phyloP scores from a whole-genome alignment of 2,329 filamentous ascomycete genomes.

The Tolypocladium sp. region DNA sequence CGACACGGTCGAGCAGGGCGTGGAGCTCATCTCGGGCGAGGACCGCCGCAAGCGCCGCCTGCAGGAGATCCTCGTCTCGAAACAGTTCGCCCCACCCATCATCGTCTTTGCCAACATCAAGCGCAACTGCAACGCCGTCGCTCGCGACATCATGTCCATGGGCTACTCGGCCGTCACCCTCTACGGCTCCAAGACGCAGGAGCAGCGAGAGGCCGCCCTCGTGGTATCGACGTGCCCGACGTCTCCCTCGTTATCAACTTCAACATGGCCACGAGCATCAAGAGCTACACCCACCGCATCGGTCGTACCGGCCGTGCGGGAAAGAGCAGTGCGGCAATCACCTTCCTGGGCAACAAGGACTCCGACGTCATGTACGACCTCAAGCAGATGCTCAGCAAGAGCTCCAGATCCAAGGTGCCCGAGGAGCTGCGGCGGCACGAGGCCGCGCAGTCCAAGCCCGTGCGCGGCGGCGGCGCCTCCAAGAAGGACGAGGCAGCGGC shows the following conservation, averaged over 20 bases:
- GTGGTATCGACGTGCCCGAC: constrained; percentile 96
- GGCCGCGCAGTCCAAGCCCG: constrained; percentile 76
- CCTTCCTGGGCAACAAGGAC: constrained; percentile 89
- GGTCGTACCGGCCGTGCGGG: constrained; percentile 95
- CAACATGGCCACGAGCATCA: constrained; percentile 92
- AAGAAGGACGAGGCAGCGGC: constrained; percentile 17
- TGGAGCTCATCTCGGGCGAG: constrained; percentile 82
- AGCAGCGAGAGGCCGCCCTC: constrained; percentile 93
- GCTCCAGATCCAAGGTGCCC: constrained; percentile 75
- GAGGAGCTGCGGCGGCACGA: constrained; percentile 87
- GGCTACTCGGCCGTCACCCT: constrained; percentile 84
- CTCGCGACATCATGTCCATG: constrained; percentile 87
- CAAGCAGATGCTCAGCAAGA: constrained; percentile 92
- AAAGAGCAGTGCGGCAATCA: constrained; percentile 92
- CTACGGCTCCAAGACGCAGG: constrained; percentile 94
- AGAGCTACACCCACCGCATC: constrained; percentile 93
- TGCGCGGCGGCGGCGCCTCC: constrained; percentile 20
- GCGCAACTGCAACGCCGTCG: constrained; percentile 92
- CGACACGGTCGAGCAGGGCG: constrained; percentile 95
- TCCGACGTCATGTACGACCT: constrained; percentile 85
- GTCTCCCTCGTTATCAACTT: constrained; percentile 95
- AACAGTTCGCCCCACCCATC: constrained; percentile 78
- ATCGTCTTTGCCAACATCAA: constrained; percentile 99
- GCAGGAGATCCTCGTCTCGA: constrained; percentile 72
- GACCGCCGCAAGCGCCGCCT: constrained; percentile 95